Conservation (phyloP, 2,329 filamentous ascomycete species). For the Penicillium crustosum region DNA sequence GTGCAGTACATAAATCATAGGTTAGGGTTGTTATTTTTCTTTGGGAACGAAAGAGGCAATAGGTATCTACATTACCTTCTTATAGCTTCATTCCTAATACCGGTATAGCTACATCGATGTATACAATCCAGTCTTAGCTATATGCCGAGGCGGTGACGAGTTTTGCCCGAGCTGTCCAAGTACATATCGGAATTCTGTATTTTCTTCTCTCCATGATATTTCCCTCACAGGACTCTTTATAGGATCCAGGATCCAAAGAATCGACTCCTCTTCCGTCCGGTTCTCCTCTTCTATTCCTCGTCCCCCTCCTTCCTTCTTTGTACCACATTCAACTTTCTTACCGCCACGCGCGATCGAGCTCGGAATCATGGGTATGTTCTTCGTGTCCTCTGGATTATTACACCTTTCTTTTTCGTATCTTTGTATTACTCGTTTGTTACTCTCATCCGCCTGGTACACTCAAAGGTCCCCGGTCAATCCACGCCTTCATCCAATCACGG, state of each 20-base stretch:
- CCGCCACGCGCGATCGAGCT: conserved; percentile 4
- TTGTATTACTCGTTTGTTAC: conserved; percentile 21
- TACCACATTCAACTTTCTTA: conserved; percentile 12
- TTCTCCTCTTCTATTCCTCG: neutral
- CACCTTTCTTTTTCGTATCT: conserved; percentile 18
- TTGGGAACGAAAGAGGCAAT: neutral
- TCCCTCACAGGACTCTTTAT: neutral
- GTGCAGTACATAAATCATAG: neutral
- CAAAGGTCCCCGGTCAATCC: conserved; percentile 22
- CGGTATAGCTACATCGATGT: neutral
- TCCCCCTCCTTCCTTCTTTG: conserved; percentile 1
- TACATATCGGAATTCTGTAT: conserved; percentile 4
- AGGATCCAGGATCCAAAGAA: neutral
- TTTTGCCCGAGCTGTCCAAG: conserved; percentile 5
- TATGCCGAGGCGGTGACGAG: conserved; percentile 5
- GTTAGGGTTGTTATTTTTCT: neutral
- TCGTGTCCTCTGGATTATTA: neutral
- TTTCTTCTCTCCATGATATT: conserved; percentile 4
- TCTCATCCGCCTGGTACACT: conserved; percentile 23
- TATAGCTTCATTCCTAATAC: neutral
- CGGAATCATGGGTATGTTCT: conserved; percentile 27
- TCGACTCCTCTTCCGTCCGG: neutral
- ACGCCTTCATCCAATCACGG: conserved; percentile 22
- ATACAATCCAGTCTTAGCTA: neutral
- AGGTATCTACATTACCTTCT: too few species aligned